Evolutionary conservation across 1,284 basidiomycete genomes (phyloP).

Genomic region (Pyrrhoderma noxium): DNA sequence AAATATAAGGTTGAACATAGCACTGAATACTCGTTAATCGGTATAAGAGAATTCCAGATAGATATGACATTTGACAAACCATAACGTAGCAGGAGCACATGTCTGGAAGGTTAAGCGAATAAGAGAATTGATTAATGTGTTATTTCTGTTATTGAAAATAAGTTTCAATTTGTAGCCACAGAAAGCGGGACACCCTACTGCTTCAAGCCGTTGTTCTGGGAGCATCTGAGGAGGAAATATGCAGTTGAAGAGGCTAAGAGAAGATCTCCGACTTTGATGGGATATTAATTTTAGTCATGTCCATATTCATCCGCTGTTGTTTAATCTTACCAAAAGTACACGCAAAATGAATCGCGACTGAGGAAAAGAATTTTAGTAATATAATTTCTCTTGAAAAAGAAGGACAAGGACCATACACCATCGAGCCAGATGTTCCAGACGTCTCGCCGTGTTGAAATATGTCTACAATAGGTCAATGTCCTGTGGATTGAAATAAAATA

Average conservation of each 20-base stretch:
- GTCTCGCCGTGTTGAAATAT: slow-evolving; percentile 22
- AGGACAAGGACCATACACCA: slow-evolving; percentile 33
- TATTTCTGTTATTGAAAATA: background rate
- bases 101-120: slow-evolving; percentile 32
- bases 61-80: slow-evolving; percentile 24
- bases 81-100: slow-evolving; percentile 30
- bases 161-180: background rate
- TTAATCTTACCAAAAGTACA: slow-evolving; percentile 27
- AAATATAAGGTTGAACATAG: slow-evolving; percentile 30
- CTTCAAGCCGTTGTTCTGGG: slow-evolving; percentile 25
- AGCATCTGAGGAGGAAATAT: slow-evolving; percentile 26
- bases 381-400: no score
- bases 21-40: slow-evolving; percentile 20
- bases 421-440: slow-evolving; percentile 20
- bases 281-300: background rate
- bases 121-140: slow-evolving; percentile 26
- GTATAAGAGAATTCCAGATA: background rate
- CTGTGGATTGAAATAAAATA: background rate
- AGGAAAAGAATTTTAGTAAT: no score
- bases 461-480: slow-evolving; percentile 1
- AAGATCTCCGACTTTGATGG: slow-evolving; percentile 27
- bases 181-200: slow-evolving; percentile 20
- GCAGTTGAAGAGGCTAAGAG: slow-evolving; percentile 26
- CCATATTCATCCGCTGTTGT: background rate
- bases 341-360: slow-evolving; percentile 29